A percentile compares a stretch with the other conserved stretches of the same genome.
These are phyloP conservation scores for Sinapis alba DNA, from an alignment of 441 rosid genomes.

Conservation along the genomic window DNA sequence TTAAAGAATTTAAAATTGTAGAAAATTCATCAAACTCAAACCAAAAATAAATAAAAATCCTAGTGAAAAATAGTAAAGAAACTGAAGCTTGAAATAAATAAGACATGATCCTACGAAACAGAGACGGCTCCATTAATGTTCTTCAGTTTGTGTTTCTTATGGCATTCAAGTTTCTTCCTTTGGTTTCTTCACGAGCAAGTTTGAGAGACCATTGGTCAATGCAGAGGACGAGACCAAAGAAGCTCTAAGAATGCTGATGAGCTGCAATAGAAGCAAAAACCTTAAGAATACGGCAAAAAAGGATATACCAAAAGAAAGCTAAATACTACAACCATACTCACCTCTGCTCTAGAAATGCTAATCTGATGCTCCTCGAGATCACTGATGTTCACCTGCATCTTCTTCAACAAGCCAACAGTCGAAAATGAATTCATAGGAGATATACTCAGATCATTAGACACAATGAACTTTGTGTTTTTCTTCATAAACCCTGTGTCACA, in stretches of 20 bases:
- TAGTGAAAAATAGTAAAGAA: background rate
- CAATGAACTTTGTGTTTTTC: slow-evolving; percentile 5
- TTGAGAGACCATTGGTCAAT: slow-evolving; percentile 16
- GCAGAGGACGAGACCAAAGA: slow-evolving; percentile 25
- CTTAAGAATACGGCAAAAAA: background rate
- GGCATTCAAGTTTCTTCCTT: slow-evolving; percentile 3
- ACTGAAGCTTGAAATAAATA: background rate
- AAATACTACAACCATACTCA: background rate
- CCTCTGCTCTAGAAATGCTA: background rate
- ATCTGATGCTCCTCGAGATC: slow-evolving; percentile 16
- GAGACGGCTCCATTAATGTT: background rate
- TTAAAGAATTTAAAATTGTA: background rate
- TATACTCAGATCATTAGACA: slow-evolving; percentile 8
- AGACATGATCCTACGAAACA: background rate
- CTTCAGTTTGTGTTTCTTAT: background rate
- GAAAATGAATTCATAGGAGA: slow-evolving; percentile 12
- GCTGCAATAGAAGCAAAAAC: slow-evolving; percentile 1
- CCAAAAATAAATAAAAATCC: background rate
- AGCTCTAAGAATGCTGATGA: slow-evolving; percentile 9
- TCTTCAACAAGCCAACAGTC: slow-evolving; percentile 12
- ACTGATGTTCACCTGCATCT: background rate
- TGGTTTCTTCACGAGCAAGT: slow-evolving; percentile 7
- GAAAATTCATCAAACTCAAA: background rate
- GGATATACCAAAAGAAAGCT: background rate
- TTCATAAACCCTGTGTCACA: background rate